A percentile compares a stretch with the other conserved stretches of the same genome.
Evolutionary conservation across 164 flowering plant species (phyloP).

Genomic region (Nelumbo lutea): DNA sequence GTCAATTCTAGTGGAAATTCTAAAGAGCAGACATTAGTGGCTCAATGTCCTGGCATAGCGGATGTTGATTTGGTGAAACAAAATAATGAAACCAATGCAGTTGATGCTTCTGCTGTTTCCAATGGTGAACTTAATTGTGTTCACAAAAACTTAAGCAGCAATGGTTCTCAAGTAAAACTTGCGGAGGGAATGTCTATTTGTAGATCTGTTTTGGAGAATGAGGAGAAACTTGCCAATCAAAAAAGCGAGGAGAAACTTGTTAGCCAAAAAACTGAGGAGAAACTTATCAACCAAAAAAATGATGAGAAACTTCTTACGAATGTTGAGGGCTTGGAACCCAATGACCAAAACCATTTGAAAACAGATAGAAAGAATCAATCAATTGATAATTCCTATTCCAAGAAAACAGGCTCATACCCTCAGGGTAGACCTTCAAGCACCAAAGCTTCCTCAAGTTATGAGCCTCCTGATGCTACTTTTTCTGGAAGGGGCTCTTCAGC

Average conservation of each 20-base stretch:
- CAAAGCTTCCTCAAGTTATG: slow-evolving; percentile 19
- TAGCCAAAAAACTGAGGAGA: no score
- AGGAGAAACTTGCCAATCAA: slow-evolving; percentile 10
- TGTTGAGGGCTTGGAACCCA: slow-evolving; percentile 20
- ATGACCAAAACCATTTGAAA: slow-evolving; percentile 17
- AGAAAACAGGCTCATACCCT: slow-evolving; percentile 16
- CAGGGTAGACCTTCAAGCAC: slow-evolving; percentile 20
- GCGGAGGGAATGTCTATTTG: slow-evolving; percentile 27
- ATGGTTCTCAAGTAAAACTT: slow-evolving; percentile 24
- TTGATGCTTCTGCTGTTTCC: slow-evolving; percentile 18
- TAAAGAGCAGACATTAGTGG: slow-evolving; percentile 24
- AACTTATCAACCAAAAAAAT: neutral
- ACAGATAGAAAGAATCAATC: slow-evolving; percentile 21
- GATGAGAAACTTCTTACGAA: slow-evolving; percentile 21
- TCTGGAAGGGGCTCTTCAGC: slow-evolving; percentile 22
- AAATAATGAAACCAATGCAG: slow-evolving; percentile 24
- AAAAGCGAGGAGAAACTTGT: no score
- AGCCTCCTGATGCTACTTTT: slow-evolving; percentile 21
- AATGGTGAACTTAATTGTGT: slow-evolving; percentile 16
- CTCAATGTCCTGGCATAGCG: slow-evolving; percentile 20
- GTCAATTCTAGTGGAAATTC: slow-evolving; percentile 32
- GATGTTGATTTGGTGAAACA: slow-evolving; percentile 24
- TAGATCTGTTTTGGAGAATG: slow-evolving; percentile 26
- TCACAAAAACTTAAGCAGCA: slow-evolving; percentile 19
- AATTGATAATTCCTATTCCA: slow-evolving; percentile 17